Conservation (phyloP, 805 yeast genomes). For the Pichia gijzeniarum region DNA sequence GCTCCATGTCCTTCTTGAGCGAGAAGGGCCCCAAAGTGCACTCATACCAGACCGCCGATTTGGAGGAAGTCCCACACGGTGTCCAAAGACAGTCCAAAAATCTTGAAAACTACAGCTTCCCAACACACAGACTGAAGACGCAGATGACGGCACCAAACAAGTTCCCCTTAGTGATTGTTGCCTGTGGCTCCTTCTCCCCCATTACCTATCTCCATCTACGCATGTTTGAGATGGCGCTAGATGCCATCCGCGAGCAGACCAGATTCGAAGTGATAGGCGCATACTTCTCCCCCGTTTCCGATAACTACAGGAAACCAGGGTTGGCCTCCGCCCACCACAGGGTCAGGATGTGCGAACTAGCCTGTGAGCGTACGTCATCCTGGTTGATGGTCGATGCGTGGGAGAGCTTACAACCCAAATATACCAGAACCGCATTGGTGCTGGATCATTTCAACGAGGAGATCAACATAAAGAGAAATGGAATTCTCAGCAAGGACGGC, state of each 20-base stretch:
- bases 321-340: constrained; percentile 84
- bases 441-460: constrained; percentile 96
- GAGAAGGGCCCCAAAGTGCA: constrained; percentile 36
- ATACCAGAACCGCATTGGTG: constrained; percentile 91
- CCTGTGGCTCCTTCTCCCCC: constrained; percentile 97
- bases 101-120: constrained; percentile 68
- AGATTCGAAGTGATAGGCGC: constrained; percentile 96
- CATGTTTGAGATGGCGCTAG: constrained; percentile 99
- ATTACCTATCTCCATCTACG: constrained; percentile 90
- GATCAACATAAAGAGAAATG: constrained; percentile 84
- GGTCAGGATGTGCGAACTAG: constrained; percentile 96
- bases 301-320: constrained; percentile 89
- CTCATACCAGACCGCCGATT: constrained; percentile 73
- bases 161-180: constrained; percentile 87
- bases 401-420: constrained; percentile 89
- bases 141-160: constrained; percentile 66
- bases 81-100: constrained; percentile 78
- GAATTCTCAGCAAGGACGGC: constrained; percentile 54
- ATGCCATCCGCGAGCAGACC: constrained; percentile 84
- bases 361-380: constrained; percentile 91
- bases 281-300: constrained; percentile 89
- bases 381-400: constrained; percentile 99
- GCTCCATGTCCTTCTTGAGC: constrained; percentile 22
- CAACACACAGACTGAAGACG: constrained; percentile 76
- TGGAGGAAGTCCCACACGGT: constrained; percentile 97